Conservation (phyloP, 2,329 filamentous ascomycete genomes). For the Sarocladium kiliense region DNA sequence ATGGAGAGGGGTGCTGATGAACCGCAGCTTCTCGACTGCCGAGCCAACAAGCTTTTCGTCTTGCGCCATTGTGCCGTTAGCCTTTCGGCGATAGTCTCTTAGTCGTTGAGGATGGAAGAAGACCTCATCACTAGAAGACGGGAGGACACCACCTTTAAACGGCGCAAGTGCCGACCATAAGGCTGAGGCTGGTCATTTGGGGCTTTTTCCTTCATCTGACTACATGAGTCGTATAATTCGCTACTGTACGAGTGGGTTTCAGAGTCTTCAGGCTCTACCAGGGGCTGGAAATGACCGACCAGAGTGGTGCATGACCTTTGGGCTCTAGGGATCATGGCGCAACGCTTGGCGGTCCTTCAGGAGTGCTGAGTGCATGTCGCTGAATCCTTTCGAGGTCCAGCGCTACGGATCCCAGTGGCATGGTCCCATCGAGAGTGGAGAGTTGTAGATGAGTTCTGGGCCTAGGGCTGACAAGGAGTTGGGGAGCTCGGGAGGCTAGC, state of each 20-base stretch:
- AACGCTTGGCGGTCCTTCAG: neutral
- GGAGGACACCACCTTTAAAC: neutral
- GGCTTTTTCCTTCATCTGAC: neutral
- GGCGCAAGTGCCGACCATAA: neutral
- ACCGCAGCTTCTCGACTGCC: constrained; percentile 1
- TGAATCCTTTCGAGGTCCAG: too few species aligned
- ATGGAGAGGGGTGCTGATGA: neutral
- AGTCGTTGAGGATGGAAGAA: neutral
- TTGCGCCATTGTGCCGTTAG: neutral
- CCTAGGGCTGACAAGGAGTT: neutral
- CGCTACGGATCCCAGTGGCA: too few species aligned
- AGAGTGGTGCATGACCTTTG: neutral
- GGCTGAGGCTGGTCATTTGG: neutral
- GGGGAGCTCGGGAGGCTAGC: neutral
- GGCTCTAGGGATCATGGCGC: neutral
- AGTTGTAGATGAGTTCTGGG: neutral
- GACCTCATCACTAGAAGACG: neutral
- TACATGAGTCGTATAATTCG: neutral
- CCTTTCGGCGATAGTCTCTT: neutral
- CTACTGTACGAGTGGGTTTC: neutral
- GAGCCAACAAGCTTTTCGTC: neutral
- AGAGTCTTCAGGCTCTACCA: neutral
- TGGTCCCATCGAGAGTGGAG: neutral
- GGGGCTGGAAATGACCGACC: neutral
- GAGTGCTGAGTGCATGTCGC: neutral